Percentiles rank a stretch among this genome's conserved stretches.
These are phyloP conservation scores for Friedmanniomyces simplex DNA, from an alignment of 495 filamentous ascomycete species.

Conservation along the genomic window DNA sequence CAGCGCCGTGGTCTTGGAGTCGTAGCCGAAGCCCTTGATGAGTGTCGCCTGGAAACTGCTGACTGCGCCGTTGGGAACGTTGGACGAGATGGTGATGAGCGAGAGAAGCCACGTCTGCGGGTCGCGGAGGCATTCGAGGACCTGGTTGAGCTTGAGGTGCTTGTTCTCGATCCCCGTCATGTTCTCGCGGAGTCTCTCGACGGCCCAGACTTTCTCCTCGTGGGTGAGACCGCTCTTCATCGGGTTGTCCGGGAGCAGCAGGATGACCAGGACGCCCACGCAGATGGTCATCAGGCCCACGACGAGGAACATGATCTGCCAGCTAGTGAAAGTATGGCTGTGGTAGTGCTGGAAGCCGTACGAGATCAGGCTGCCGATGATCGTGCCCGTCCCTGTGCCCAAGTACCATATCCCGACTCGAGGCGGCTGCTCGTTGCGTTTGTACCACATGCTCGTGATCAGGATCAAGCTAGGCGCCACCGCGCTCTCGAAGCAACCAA, in stretches of 20 bases:
- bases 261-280: constrained; percentile 41
- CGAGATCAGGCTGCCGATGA: constrained; percentile 38
- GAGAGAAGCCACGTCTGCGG: constrained; percentile 41
- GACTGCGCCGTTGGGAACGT: constrained; percentile 33
- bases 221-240: constrained; percentile 30
- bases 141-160: constrained; percentile 11
- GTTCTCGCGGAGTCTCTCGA: constrained; percentile 20
- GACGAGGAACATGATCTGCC: constrained; percentile 51
- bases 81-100: constrained; percentile 53
- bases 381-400: constrained; percentile 41
- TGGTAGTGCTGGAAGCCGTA: constrained; percentile 48
- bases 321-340: constrained; percentile 40
- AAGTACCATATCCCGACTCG: constrained; percentile 57
- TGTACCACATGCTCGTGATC: constrained; percentile 50
- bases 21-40: constrained; percentile 25
- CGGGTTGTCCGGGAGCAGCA: constrained; percentile 25
- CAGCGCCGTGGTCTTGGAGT: constrained; percentile 25
- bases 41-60: constrained; percentile 19
- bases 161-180: constrained; percentile 20
- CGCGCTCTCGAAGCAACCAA: constrained; percentile 56
- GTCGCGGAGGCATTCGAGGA: constrained; percentile 40
- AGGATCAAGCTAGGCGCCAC: constrained; percentile 51
- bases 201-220: constrained; percentile 24
- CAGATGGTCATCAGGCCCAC: constrained; percentile 22
- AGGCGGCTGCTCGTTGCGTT: constrained; percentile 49